Percentiles rank a stretch among this genome's conserved stretches.
These are phyloP conservation scores for Sarcomyxa edulis DNA, from an alignment of 768 basidiomycete genomes.

Conservation along the genomic window DNA sequence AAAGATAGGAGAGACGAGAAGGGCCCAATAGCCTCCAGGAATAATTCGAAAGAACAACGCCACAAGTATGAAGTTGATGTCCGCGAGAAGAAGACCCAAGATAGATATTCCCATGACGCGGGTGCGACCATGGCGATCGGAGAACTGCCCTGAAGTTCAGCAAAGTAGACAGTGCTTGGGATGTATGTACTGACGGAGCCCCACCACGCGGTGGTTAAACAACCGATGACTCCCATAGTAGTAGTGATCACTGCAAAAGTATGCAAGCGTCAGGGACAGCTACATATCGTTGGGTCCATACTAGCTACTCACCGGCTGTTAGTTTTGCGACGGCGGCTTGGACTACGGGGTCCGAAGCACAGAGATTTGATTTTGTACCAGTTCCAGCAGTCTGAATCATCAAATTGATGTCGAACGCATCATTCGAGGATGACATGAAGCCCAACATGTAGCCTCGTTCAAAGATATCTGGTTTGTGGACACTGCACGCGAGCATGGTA, in stretches of 20 bases:
- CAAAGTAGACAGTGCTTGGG: background rate
- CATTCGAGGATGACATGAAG: background rate
- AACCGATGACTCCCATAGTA: slow-evolving; percentile 66
- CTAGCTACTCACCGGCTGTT: slow-evolving; percentile 43
- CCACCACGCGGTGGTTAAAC: slow-evolving; percentile 85
- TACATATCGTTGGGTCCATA: background rate
- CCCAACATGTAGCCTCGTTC: background rate
- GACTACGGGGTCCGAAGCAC: slow-evolving; percentile 66
- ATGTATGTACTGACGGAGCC: slow-evolving; percentile 50
- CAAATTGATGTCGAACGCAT: background rate
- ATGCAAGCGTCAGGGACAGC: background rate
- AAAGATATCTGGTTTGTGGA: slow-evolving; percentile 60
- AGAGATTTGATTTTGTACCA: slow-evolving; percentile 24
- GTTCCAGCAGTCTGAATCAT: too few species aligned
- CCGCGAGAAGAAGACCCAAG: slow-evolving; percentile 55
- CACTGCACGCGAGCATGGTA: slow-evolving; percentile 68
- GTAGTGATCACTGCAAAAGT: slow-evolving; percentile 48
- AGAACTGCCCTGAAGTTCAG: slow-evolving; percentile 39
- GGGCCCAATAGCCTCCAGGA: slow-evolving; percentile 81
- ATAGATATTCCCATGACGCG: slow-evolving; percentile 56
- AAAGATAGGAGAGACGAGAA: slow-evolving; percentile 57
- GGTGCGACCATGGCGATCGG: slow-evolving; percentile 74
- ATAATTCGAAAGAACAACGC: slow-evolving; percentile 49
- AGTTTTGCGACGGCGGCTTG: slow-evolving; percentile 68
- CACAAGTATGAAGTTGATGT: slow-evolving; percentile 65